Evolutionary conservation across 768 basidiomycete genomes (phyloP).

Genomic region (Agaricus subrufescens): DNA sequence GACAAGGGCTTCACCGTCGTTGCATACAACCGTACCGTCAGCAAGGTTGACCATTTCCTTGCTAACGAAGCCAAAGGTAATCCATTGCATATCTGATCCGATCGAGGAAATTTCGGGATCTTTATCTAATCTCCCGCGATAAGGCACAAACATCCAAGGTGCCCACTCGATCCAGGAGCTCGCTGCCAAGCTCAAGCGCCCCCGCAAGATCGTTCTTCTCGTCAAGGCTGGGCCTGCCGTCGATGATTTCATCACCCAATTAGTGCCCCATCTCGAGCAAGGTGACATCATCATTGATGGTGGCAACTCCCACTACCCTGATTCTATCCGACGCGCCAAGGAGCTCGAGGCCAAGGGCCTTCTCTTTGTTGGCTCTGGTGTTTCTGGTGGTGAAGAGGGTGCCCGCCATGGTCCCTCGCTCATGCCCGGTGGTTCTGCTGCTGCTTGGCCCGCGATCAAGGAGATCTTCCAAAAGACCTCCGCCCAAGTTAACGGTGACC

Average conservation of each 20-base stretch:
- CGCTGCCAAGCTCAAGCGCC: slow-evolving; percentile 85
- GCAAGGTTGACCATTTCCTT: slow-evolving; percentile 95
- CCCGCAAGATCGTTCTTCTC: slow-evolving; percentile 96
- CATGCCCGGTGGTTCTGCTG: slow-evolving; percentile 95
- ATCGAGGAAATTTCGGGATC: slow-evolving; percentile 13
- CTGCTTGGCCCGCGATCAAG: slow-evolving; percentile 96
- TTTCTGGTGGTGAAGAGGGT: slow-evolving; percentile 99
- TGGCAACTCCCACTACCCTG: slow-evolving; percentile 99
- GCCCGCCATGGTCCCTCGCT: slow-evolving; percentile 95
- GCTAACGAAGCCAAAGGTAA: slow-evolving; percentile 96
- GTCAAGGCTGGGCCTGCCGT: slow-evolving; percentile 98
- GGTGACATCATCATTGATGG: slow-evolving; percentile 99
- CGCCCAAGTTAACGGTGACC: slow-evolving; percentile 90
- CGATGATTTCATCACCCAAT: slow-evolving; percentile 90
- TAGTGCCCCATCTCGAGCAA: slow-evolving; percentile 83
- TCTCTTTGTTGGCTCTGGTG: slow-evolving; percentile 97
- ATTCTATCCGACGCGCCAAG: slow-evolving; percentile 90
- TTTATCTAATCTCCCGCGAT: slow-evolving; percentile 12
- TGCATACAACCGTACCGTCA: slow-evolving; percentile 94
- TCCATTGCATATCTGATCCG: slow-evolving; percentile 18
- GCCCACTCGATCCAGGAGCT: slow-evolving; percentile 94
- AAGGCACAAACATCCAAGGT: slow-evolving; percentile 93
- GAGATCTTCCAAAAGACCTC: slow-evolving; percentile 98
- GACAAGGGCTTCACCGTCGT: slow-evolving; percentile 99
- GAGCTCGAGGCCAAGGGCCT: slow-evolving; percentile 94